A percentile compares a stretch with the other conserved stretches of the same genome.
Conservation (phyloP, 2,329 filamentous ascomycete genomes). For the Fusarium armeniacum region DNA sequence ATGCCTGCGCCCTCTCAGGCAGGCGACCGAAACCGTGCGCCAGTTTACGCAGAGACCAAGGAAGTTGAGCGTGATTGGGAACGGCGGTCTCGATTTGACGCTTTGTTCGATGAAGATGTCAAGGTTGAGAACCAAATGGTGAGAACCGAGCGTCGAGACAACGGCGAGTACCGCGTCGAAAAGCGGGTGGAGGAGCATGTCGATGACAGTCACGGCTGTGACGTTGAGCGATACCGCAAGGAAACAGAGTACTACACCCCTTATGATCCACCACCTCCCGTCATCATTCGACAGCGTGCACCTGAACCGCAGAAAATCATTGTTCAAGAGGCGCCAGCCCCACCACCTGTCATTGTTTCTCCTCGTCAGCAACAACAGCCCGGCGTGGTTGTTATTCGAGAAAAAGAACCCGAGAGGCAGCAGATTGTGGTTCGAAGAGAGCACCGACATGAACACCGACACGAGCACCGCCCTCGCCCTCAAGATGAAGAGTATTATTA, state of each 20-base stretch:
- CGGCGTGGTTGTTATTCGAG: slow-evolving; percentile 60
- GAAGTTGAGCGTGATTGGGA: slow-evolving; percentile 62
- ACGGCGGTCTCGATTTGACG: slow-evolving; percentile 57
- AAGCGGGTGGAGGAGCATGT: slow-evolving; percentile 66
- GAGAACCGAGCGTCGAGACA: slow-evolving; percentile 62
- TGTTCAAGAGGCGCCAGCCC: slow-evolving; percentile 68
- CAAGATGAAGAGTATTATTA: slow-evolving; percentile 67
- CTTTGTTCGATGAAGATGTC: slow-evolving; percentile 65
- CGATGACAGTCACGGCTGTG: slow-evolving; percentile 61
- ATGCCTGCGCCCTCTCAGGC: slow-evolving; percentile 44
- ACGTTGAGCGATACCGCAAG: slow-evolving; percentile 71
- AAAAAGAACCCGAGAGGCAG: slow-evolving; percentile 59
- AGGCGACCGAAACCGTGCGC: slow-evolving; percentile 50
- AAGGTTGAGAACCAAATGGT: slow-evolving; percentile 64
- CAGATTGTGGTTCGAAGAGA: slow-evolving; percentile 55
- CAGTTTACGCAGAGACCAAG: slow-evolving; percentile 55
- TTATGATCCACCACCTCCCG: slow-evolving; percentile 60
- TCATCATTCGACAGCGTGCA: slow-evolving; percentile 69
- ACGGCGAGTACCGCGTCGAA: slow-evolving; percentile 62
- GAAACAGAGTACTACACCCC: slow-evolving; percentile 74
- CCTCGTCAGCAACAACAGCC: slow-evolving; percentile 63
- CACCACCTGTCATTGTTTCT: slow-evolving; percentile 64
- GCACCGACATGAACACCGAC: slow-evolving; percentile 30
- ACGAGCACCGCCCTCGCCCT: slow-evolving; percentile 35
- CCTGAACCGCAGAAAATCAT: slow-evolving; percentile 72